phyloP scores from a whole-genome alignment of 495 filamentous ascomycete genomes.

The Penicillium desertorum region DNA sequence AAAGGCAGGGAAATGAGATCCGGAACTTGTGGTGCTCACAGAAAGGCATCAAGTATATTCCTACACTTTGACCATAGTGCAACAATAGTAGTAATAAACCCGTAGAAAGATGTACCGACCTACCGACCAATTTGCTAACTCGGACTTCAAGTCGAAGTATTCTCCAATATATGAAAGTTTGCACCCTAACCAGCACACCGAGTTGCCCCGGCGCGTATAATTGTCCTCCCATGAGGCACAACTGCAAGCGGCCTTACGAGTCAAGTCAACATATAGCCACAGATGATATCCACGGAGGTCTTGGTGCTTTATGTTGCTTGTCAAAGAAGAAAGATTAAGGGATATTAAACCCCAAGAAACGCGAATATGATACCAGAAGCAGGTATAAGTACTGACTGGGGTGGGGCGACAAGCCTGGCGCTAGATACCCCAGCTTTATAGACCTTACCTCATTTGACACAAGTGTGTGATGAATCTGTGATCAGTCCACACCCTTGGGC shows the following conservation, averaged over 20 bases:
- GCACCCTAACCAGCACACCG: not conserved
- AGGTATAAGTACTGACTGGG: constrained; percentile 7
- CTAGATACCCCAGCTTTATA: not conserved
- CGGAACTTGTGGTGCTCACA: not conserved
- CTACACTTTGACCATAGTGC: too few species aligned
- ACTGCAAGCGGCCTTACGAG: not conserved
- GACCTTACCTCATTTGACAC: constrained; percentile 7
- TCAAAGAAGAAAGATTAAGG: not conserved
- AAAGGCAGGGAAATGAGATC: not conserved
- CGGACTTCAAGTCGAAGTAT: too few species aligned
- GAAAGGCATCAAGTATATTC: not conserved
- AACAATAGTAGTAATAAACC: too few species aligned
- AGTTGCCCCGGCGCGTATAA: not conserved
- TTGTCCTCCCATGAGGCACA: not conserved
- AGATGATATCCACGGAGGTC: not conserved
- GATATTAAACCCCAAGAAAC: not conserved
- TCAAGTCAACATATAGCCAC: not conserved
- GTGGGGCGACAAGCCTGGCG: not conserved
- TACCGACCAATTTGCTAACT: too few species aligned
- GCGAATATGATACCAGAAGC: not conserved
- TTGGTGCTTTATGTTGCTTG: not conserved
- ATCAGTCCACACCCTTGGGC: not conserved
- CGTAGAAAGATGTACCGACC: not conserved
- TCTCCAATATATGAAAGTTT: not conserved
- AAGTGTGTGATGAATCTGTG: constrained; percentile 7